Evolutionary conservation across 371 early-diverging fungal species (phyloP), one percentile per base, ranked within the genome.

Genomic region (Apophysomyces variabilis): DNA sequence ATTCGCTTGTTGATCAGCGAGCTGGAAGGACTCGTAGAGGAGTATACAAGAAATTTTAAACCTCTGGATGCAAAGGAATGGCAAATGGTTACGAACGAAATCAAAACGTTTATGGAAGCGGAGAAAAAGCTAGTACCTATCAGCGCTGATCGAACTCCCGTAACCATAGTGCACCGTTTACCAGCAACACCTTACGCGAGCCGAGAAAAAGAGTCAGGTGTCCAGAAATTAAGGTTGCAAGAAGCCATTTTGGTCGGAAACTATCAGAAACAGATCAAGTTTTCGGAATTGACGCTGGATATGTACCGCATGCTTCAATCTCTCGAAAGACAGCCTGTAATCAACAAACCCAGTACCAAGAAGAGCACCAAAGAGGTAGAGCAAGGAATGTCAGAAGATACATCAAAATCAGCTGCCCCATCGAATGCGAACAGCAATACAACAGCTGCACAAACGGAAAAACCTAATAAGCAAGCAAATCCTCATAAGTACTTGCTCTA

Each of bases 221-320:
- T 6, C 37, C 74, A 76, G 5, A 85, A 71, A 58, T 61, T 91
- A 45, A 81, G 73, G 41, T 74, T 98, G n/a, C 95, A 94, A 73
- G 96, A 97, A 73, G 97, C 95, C 0, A 94, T 98, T 39, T 78
- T 98, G 5, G 95, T 96, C 39, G 97, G 98, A 11, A 96, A 93
- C 68, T 89, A 89, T 66, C 91, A 90, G 43, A 93, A 91, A 57
- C 97, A 91, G 77, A 94, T 95, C 78, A 97, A 97, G 66, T 97
- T 97, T 72, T 95, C 96, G 0, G 97, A 98, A 72, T 79, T 98
- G 46, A 96, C 96, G 0, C 74, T 97, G 62, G 99, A 99, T 67
- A 95, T 98, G 96, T 96, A 93, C 78, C 89, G 96, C 35, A 93
- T 99, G 70, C 76, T 96, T 37, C 97, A 97, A 68, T 87, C 93